phyloP scores from a whole-genome alignment of 2,329 filamentous ascomycete species.

The Diaporthe sp. region DNA sequence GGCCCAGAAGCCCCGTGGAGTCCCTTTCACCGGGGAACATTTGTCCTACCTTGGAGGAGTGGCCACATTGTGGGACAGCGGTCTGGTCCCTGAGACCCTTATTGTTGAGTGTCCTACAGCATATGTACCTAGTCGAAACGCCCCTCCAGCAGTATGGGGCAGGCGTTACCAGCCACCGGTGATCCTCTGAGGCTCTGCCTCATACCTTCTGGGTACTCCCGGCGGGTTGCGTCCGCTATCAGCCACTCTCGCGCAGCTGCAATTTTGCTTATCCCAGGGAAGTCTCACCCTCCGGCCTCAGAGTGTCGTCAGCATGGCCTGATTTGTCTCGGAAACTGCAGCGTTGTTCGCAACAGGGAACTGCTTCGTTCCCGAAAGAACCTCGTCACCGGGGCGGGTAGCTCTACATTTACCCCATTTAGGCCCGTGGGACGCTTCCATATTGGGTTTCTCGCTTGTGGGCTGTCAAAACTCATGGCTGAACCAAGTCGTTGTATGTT shows the following conservation, averaged over 20 bases:
- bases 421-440: constrained; percentile 16
- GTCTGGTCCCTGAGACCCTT: constrained; percentile 20
- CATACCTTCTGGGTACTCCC: not conserved
- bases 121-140: constrained; percentile 13
- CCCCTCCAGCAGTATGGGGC: not conserved
- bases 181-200: constrained; percentile 33
- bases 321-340: constrained; percentile 22
- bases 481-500: constrained; percentile 29
- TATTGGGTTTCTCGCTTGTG: constrained; percentile 35
- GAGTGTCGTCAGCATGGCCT: constrained; percentile 20
- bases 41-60: constrained; percentile 5
- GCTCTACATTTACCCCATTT: not conserved
- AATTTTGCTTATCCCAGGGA: constrained; percentile 10
- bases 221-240: constrained; percentile 26
- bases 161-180: constrained; percentile 2
- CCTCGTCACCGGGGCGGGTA: not conserved
- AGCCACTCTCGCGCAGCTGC: constrained; percentile 8
- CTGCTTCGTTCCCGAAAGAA: constrained; percentile 14
- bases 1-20: not conserved
- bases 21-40: not conserved
- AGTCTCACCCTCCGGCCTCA: constrained; percentile 10
- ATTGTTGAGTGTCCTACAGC: constrained; percentile 20
- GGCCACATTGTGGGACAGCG: constrained; percentile 20
- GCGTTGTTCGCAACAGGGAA: constrained; percentile 2
- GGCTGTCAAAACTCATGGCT: constrained; percentile 36